phyloP scores from a whole-genome alignment of 805 yeast species.

The Starmerella bacillaris region DNA sequence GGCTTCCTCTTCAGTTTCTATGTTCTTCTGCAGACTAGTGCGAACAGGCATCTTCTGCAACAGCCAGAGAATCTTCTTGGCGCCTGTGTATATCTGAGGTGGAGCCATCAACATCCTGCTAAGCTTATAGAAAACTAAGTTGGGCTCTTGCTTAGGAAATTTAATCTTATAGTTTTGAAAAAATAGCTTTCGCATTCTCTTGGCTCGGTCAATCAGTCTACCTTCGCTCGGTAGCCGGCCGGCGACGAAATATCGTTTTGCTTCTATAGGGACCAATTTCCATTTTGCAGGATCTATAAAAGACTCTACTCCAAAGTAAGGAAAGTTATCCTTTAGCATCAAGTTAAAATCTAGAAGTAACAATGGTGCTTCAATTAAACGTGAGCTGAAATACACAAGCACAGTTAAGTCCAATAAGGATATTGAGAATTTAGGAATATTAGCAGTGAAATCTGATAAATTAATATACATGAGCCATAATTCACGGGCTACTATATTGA shows the following conservation, averaged over 20 bases:
- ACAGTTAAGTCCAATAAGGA: constrained; percentile 5
- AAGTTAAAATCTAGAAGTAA: constrained; percentile 7
- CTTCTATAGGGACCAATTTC: not conserved
- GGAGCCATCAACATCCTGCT: constrained; percentile 31
- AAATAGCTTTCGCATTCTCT: not conserved
- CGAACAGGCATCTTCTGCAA: not conserved
- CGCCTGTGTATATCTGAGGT: constrained; percentile 29
- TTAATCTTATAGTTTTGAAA: not conserved
- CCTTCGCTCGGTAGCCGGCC: too few species aligned
- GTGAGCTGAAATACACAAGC: constrained; percentile 8
- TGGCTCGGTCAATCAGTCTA: too few species aligned
- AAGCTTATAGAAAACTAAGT: constrained; percentile 3
- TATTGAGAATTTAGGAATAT: not conserved
- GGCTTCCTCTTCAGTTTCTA: constrained; percentile 6
- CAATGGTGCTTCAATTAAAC: constrained; percentile 4
- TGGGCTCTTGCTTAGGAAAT: not conserved
- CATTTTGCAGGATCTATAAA: too few species aligned
- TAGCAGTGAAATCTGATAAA: constrained; percentile 4
- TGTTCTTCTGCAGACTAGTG: not conserved
- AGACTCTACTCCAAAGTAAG: not conserved
- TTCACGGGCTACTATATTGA: constrained; percentile 3
- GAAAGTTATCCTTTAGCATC: not conserved
- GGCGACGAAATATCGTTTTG: not conserved
- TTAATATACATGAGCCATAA: constrained; percentile 9
- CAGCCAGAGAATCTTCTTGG: constrained; percentile 4